phyloP scores from a whole-genome alignment of 2,329 filamentous ascomycete genomes.

The Pseudocercospora eumusae region DNA sequence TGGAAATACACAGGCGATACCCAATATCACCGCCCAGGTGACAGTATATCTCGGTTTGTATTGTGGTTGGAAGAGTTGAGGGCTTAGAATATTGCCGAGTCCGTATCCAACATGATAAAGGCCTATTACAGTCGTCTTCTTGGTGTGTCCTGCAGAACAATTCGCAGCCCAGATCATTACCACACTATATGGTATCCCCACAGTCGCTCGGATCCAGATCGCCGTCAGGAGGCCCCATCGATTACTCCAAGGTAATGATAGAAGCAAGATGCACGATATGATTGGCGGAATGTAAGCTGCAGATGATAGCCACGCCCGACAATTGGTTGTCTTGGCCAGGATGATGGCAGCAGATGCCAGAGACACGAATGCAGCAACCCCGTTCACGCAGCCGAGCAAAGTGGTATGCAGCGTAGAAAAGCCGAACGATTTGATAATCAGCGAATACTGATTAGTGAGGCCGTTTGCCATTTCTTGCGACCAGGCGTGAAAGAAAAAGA shows the following conservation, averaged over 20 bases:
- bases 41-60: slow-evolving; percentile 25
- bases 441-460: slow-evolving; percentile 46
- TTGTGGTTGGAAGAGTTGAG: slow-evolving; percentile 41
- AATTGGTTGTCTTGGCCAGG: slow-evolving; percentile 36
- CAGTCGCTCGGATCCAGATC: slow-evolving; percentile 45
- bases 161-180: slow-evolving; percentile 40
- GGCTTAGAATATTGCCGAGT: slow-evolving; percentile 41
- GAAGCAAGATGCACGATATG: slow-evolving; percentile 42
- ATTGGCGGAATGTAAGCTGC: slow-evolving; percentile 42
- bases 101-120: slow-evolving; percentile 46
- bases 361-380: slow-evolving; percentile 23
- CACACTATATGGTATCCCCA: slow-evolving; percentile 43
- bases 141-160: slow-evolving; percentile 43
- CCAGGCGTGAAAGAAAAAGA: slow-evolving; percentile 43
- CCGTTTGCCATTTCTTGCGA: slow-evolving; percentile 46
- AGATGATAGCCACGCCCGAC: slow-evolving; percentile 37
- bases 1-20: slow-evolving; percentile 41
- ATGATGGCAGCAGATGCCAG: slow-evolving; percentile 37
- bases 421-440: slow-evolving; percentile 51
- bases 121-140: slow-evolving; percentile 48
- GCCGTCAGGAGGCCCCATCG: slow-evolving; percentile 43
- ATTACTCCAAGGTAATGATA: slow-evolving; percentile 44
- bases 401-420: slow-evolving; percentile 45
- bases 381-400: slow-evolving; percentile 31
- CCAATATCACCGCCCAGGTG: slow-evolving; percentile 23